A percentile compares a stretch with the other conserved stretches of the same genome.
Evolutionary conservation across 176 grass and related monocot species (phyloP).

Genomic region (Oryza meyeriana): DNA sequence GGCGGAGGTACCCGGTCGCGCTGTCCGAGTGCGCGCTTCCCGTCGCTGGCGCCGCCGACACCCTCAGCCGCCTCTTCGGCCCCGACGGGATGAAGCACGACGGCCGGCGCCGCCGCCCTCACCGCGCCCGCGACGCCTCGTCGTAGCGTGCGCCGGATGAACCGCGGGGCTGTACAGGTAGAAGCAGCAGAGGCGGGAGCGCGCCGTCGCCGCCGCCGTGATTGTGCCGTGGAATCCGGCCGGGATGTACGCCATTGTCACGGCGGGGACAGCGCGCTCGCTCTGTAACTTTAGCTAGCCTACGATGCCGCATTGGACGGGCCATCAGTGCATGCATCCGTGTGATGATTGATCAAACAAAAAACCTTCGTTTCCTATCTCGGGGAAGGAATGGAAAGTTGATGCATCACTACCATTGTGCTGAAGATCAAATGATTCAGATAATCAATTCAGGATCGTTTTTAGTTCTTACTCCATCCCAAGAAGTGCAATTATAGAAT

Average conservation of each 20-base stretch:
- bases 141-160: not conserved
- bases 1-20: slow-evolving; percentile 41
- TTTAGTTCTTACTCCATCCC: too few relatives aligned
- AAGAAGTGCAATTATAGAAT: too few relatives aligned
- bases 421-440: too few relatives aligned
- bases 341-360: not conserved
- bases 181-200: too few relatives aligned
- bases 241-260: not conserved
- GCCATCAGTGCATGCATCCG: not conserved
- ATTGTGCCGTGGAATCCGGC: not conserved
- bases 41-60: not conserved
- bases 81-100: slow-evolving; percentile 49
- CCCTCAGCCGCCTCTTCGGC: slow-evolving; percentile 29
- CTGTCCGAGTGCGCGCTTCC: slow-evolving; percentile 51
- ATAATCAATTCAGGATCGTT: too few relatives aligned
- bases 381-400: not conserved
- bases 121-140: slow-evolving; percentile 17
- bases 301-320: not conserved
- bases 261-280: not conserved
- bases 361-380: not conserved
- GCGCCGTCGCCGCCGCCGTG: not conserved
- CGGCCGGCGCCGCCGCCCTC: slow-evolving; percentile 36
- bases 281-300: not conserved
- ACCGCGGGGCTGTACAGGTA: not conserved
- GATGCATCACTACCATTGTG: too few relatives aligned